Evolutionary conservation across 179 eudicot species (phyloP), one percentile per base, ranked within the genome.

Genomic region (Heliamphora pulchella): DNA sequence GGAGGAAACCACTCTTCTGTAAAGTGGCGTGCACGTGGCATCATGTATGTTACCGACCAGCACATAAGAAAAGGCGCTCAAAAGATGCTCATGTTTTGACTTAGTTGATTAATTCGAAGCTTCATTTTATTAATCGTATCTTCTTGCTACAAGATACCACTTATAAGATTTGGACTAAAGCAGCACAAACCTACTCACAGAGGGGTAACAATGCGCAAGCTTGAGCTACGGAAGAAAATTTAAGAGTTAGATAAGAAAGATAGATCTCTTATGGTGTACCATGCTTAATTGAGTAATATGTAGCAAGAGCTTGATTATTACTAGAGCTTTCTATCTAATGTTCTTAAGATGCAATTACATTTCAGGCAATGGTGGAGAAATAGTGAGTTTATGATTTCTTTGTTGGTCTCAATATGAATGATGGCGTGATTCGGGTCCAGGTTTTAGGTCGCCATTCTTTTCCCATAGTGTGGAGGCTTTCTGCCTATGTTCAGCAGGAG

Each of bases 361-460:
- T 77, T 13, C 47, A 63, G 46, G 6, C n/a, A n/a, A 46, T 20
- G 9, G 43, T 77, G 9, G 80, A 77, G 48, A 62, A 65, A 20
- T 58, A 65, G 17, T 18, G 50, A n/a, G 50, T 64, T 48, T 64
- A 65, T 77, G 71, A 64, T 18, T 77, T 77, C 51, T 61, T 77
- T n/a, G 46, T 18, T 41, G 64, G 79, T 1, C 69, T 76, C 44
- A 59, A 76, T 17, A 43, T 41, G 15, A 11, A 76, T 22, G 64
- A 43, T 65, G 80, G 64, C 50, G 3, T 10, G 20, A 47, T 39
- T 5, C 22, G 18, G 13, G 68, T 76, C 2, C 68, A 76, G 7
- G 53, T 76, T 1, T 15, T 58, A 13, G 54, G 79, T 31, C 69
- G 14, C 2, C 4, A 3, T 61, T 31, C 4, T 6, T 17, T 61